A percentile compares a stretch with the other conserved stretches of the same genome.
phyloP scores from a whole-genome alignment of 1,284 basidiomycete species.

The Limonomyces culmigenus region DNA sequence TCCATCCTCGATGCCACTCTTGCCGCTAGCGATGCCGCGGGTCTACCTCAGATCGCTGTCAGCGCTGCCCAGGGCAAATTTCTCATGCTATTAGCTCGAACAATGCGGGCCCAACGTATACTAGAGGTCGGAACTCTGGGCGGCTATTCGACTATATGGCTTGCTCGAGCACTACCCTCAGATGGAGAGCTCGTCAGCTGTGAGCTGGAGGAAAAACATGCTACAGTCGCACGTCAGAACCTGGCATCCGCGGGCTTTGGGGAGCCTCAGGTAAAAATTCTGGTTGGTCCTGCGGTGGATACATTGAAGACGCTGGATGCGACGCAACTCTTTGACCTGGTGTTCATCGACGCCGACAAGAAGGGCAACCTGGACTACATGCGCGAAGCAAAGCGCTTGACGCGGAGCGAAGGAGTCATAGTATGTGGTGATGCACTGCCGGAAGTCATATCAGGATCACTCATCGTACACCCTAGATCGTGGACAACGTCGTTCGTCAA shows the following conservation, averaged over 20 bases:
- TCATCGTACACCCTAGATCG: slow-evolving; percentile 20
- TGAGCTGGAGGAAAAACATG: slow-evolving; percentile 30
- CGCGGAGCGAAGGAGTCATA: slow-evolving; percentile 34
- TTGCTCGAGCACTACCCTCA: slow-evolving; percentile 35
- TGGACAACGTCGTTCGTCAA: slow-evolving; percentile 43
- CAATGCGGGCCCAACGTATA: slow-evolving; percentile 31
- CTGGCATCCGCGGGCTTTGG: slow-evolving; percentile 27
- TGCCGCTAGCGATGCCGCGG: slow-evolving; percentile 23
- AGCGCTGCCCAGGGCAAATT: slow-evolving; percentile 39
- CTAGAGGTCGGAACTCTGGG: slow-evolving; percentile 48
- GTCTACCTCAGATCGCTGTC: slow-evolving; percentile 35
- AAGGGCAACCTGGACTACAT: slow-evolving; percentile 29
- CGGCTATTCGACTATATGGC: slow-evolving; percentile 46
- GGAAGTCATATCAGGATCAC: not conserved
- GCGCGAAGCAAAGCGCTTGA: slow-evolving; percentile 35
- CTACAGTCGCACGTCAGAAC: slow-evolving; percentile 38
- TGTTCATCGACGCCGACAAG: slow-evolving; percentile 52
- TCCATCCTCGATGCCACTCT: slow-evolving; percentile 24
- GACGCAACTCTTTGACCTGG: slow-evolving; percentile 32
- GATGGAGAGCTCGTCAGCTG: slow-evolving; percentile 32
- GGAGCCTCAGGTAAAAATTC: slow-evolving; percentile 29
- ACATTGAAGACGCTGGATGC: slow-evolving; percentile 23
- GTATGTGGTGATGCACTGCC: slow-evolving; percentile 16
- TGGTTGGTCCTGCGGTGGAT: slow-evolving; percentile 32
- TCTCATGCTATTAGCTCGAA: slow-evolving; percentile 28